Base-by-base conservation (phyloP, 2,329 filamentous ascomycete genomes). In the Hysterium pulicare region DNA sequence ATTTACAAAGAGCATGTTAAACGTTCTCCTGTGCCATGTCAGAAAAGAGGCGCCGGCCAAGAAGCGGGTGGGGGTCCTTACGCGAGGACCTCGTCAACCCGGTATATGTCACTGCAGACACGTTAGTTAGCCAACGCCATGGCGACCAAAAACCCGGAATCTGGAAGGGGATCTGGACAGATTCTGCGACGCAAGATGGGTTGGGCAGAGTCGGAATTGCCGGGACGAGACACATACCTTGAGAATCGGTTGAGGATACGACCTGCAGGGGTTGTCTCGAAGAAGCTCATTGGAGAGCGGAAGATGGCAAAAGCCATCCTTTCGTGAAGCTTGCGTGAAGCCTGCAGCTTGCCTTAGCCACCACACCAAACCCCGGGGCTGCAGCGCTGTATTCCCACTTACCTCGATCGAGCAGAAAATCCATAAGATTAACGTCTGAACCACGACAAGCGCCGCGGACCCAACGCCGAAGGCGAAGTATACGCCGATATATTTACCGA, bases 391-490 rank as follows among this genome's bases (percentile, higher is more conserved):
- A 17, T 19, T 16, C 24, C 34, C n/a, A 65, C 74, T 59, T 73
- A 88, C 86, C 79, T 98, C 93, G 49, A 98, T 98, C 4, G 93
- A 97, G 71, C 94, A 98, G 72, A 98, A 97, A 53, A 98, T 97
- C 93, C 93, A 98, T 21, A 98, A 76, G 50, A 98, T 90, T 54
- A 98, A 73, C 5, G 91, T 97, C 69, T 97, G 93, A 22, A 94
- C 62, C 32, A 97, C 89, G 3, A 94, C 91, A 50, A 98, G 75
- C 33, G 81, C 77, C 31, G 93, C 86, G 20, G 87, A 84, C 23
- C 91, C 91, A 39, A 98, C 79, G 36, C 93, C 94, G 68, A 98
- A 87, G 13, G 86, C 89, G 69, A 98, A 93, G 71, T 98, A 98
- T 51, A 98, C 82, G 44, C 91, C 89, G 60, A 98, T 87, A 62